A percentile compares a stretch with the other conserved stretches of the same genome.
Evolutionary conservation across 441 rosid species (phyloP).

Genomic region (Erysimum cheiri): DNA sequence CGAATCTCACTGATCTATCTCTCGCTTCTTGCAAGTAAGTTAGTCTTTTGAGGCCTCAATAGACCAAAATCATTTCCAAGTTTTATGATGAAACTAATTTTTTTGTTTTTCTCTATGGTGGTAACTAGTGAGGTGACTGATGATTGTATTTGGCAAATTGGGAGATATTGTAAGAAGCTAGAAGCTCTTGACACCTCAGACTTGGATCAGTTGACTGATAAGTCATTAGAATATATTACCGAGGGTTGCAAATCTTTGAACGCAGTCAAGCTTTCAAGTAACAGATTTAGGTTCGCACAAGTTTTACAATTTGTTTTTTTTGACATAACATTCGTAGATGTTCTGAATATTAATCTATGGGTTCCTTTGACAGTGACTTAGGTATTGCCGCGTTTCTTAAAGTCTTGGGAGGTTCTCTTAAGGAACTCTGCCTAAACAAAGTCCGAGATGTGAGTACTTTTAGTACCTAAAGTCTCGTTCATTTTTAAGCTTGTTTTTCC

Average conservation of each 20-base stretch:
- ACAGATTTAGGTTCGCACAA: slow-evolving; percentile 53
- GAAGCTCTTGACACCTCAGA: slow-evolving; percentile 53
- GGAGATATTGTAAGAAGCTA: slow-evolving; percentile 48
- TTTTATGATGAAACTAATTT: neutral
- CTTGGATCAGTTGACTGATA: slow-evolving; percentile 49
- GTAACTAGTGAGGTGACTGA: slow-evolving; percentile 58
- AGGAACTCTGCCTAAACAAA: slow-evolving; percentile 49
- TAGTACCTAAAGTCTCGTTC: slow-evolving; percentile 19
- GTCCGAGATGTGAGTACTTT: slow-evolving; percentile 46
- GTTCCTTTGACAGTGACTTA: slow-evolving; percentile 52
- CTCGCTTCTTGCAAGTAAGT: slow-evolving; percentile 55
- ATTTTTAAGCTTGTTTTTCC: slow-evolving; percentile 23
- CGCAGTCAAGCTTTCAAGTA: slow-evolving; percentile 48
- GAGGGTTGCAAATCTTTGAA: slow-evolving; percentile 52
- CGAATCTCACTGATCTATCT: slow-evolving; percentile 53
- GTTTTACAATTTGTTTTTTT: neutral
- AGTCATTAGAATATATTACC: slow-evolving; percentile 47
- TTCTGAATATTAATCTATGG: slow-evolving; percentile 8
- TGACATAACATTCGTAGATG: neutral
- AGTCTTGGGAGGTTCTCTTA: slow-evolving; percentile 49
- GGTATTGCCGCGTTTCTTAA: slow-evolving; percentile 61
- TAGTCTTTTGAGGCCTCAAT: slow-evolving; percentile 5
- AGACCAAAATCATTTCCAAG: neutral
- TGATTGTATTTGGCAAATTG: slow-evolving; percentile 42
- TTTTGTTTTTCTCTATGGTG: slow-evolving; percentile 36